Evolutionary conservation across 2,329 filamentous ascomycete species (phyloP), one percentile per base, ranked within the genome.

Genomic region (Claviceps cyperi): DNA sequence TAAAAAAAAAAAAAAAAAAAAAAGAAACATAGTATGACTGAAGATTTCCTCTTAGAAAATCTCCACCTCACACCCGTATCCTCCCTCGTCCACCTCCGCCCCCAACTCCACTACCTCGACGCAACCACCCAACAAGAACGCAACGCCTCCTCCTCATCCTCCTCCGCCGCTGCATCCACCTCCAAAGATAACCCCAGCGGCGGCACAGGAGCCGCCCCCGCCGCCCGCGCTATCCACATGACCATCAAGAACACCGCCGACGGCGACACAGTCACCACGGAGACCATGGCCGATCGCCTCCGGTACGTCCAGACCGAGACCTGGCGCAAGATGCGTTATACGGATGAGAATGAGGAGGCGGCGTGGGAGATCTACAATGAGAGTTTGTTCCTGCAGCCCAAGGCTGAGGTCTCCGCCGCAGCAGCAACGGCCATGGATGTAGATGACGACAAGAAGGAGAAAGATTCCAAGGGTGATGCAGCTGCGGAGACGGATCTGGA

Each of bases 101-200:
- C 92, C 0, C 87, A 96, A 61, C 84, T 94, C 53, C 88, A 95
- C 67, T 89, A 97, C 68, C 75, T 97, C 57, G 92, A 97, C 67
- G 91, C 92, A 3, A 69, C 81, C 44, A 74, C 83, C 45, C 88
- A 96, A 59, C 76, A 86, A 50, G 80, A 84, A 37, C 71, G 73
- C 41, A 65, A 66, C 46, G 66, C 68, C 37, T 60, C 69, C 63
- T 60, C 61, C 48, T 57, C 62, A 15, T 64, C 65, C 32, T 60
- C 67, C 64, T 56, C 62, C 19, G 56, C 59, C 4, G 54, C 67
- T 58, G 56, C 66, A 11, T 49, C 56, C 22, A 65, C 69, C 36
- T 38, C 36, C 4, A 38, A 38, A n/a, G 36, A 38, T n/a, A 14
- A 38, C 5, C 36, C 36, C 14, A n/a, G 28, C 9, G 28, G 28